Evolutionary conservation across 345 rosid species (phyloP), one percentile per base, ranked within the genome.

Genomic region (Pelargonium nanum): DNA sequence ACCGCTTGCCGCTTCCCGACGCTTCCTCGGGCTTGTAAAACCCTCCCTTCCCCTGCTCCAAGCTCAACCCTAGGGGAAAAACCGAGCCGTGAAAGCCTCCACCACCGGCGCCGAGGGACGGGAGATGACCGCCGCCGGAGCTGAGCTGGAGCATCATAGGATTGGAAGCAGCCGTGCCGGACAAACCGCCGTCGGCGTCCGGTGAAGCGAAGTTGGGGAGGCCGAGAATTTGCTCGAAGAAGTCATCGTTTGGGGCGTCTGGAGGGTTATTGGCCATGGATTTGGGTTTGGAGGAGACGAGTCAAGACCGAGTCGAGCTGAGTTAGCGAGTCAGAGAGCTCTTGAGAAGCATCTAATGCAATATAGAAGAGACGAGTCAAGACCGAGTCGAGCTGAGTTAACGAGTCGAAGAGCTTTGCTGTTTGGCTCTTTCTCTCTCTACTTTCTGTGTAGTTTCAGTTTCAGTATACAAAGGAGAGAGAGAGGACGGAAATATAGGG

Each of bases 141-240:
- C 84, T 78, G 30, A 90, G 85, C 79, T 94, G 97, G 63, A 94
- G 73, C 88, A 90, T 82, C 99, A 90, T 88, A 64, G 92, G 83
- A 44, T 81, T 44, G 34, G 78, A 80, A 20, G 82, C 72, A 20
- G 79, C 68, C 22, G 77, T 3, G 7, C 32, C 76, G 19, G 79
- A 70, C 62, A 83, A 60, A 32, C 78, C 81, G 1, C 73, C 77
- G 58, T 83, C 85, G 2, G 82, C 15, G 15, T 80, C 95, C 1
- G 88, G 58, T 22, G 89, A 72, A 26, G 78, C 76, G 68, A 84
- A 93, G 81, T 71, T 81, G 19, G 80, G 89, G 50, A 88, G 72
- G 53, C 93, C 81, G 32, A 94, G 91, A 55, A 94, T 83, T 77
- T 88, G 97, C 67, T 86, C 96, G 56, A 94, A 76, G 82, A 94